Evolutionary conservation across 768 basidiomycete genomes (phyloP).

Genomic region (Neoboletus subvelutipes): DNA sequence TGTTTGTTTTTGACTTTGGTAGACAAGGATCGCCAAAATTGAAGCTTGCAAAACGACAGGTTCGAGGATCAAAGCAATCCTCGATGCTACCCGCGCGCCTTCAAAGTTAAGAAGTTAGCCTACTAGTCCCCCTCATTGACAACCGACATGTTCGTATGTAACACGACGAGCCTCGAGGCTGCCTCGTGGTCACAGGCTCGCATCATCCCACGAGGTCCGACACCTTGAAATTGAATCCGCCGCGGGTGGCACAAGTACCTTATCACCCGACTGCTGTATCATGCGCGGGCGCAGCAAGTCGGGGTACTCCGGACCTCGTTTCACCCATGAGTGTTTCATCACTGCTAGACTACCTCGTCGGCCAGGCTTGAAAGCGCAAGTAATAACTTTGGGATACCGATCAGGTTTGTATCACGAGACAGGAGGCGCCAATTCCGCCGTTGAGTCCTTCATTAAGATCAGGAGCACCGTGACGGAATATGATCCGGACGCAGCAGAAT

Average conservation of each 20-base stretch:
- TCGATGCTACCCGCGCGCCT: not conserved
- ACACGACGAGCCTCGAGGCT: constrained; percentile 10
- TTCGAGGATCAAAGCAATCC: not conserved
- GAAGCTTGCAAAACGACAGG: not conserved
- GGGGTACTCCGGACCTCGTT: not conserved
- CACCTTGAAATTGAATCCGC: not conserved
- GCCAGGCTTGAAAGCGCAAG: not conserved
- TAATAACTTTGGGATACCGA: not conserved
- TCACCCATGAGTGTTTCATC: not conserved
- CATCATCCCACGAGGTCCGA: not conserved
- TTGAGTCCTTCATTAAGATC: not conserved
- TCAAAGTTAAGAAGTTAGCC: not conserved
- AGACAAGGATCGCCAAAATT: not conserved
- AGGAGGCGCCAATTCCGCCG: not conserved
- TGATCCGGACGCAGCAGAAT: not conserved
- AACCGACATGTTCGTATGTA: not conserved
- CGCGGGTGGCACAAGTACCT: not conserved
- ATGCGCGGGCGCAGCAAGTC: not conserved
- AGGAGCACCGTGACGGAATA: not conserved
- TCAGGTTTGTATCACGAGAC: not conserved
- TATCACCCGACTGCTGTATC: not conserved
- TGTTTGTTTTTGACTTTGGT: not conserved
- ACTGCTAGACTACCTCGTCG: not conserved
- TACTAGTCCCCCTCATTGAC: not conserved
- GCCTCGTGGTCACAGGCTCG: constrained; percentile 12